Conservation (phyloP, 202 grass and related monocot genomes). For the Panicum virgatum region DNA sequence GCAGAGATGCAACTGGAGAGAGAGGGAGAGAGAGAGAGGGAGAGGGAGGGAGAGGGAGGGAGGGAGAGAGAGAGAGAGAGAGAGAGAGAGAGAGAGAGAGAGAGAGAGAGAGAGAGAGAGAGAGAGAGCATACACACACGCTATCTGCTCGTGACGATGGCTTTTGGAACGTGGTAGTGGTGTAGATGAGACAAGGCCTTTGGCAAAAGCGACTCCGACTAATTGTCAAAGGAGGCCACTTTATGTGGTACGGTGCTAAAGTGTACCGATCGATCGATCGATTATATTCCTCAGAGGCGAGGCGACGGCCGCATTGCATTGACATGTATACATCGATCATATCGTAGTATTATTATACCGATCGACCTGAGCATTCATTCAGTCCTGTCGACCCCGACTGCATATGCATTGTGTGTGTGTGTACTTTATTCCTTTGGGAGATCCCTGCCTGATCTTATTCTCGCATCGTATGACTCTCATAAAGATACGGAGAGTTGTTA, state of each 20-base stretch:
- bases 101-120: neutral
- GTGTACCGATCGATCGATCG: neutral
- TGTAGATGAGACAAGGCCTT: constrained; percentile 43
- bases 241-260: neutral
- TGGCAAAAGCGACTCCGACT: constrained; percentile 11
- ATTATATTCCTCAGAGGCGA: neutral
- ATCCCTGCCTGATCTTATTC: constrained; percentile 37
- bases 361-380: neutral
- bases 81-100: neutral
- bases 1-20: neutral
- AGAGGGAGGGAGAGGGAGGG: neutral
- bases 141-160: constrained; percentile 23
- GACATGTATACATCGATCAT: neutral
- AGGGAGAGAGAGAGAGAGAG: neutral
- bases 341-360: constrained; percentile 28
- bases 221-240: neutral
- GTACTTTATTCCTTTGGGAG: constrained; percentile 22
- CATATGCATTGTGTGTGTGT: neutral
- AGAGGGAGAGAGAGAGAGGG: neutral
- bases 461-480: constrained; percentile 32
- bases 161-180: constrained; percentile 26
- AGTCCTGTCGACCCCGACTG: neutral
- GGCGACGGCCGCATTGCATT: neutral
- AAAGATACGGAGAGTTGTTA: constrained; percentile 24
- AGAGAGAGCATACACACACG: neutral